Conservation (phyloP, 163 green algal species). For the Chloroidium sp. region DNA sequence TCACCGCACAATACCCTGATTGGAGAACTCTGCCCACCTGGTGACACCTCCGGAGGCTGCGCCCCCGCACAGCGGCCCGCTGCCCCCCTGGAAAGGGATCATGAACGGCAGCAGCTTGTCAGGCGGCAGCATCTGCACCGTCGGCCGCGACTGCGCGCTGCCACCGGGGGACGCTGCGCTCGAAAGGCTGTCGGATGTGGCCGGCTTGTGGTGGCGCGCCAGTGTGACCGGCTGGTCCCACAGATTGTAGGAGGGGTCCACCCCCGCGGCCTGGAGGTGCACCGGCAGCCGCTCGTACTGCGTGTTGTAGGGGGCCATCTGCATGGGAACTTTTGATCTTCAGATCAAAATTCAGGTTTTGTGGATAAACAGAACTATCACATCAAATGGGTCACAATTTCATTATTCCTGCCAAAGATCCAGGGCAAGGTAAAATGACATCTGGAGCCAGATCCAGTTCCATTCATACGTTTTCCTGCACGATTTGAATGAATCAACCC, state of each 20-base stretch:
- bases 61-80: conserved; percentile 42
- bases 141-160: background rate
- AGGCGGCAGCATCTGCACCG: conserved; percentile 49
- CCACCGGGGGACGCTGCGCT: background rate
- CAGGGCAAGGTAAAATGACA: too few relatives aligned
- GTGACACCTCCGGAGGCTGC: conserved; percentile 8
- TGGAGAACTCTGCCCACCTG: too few relatives aligned
- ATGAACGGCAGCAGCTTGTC: conserved; percentile 75
- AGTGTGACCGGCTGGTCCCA: conserved; percentile 57
- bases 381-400: too few relatives aligned
- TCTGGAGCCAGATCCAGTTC: too few relatives aligned
- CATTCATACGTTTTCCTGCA: too few relatives aligned
- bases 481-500: too few relatives aligned
- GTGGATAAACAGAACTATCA: too few relatives aligned
- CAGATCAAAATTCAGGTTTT: too few relatives aligned
- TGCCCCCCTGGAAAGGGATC: conserved; percentile 64
- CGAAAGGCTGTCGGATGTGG: conserved; percentile 22
- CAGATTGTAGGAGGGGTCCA: conserved; percentile 43
- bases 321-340: background rate
- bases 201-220: conserved; percentile 28
- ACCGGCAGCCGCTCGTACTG: conserved; percentile 56
- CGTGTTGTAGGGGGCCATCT: conserved; percentile 75
- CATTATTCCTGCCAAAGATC: too few relatives aligned
- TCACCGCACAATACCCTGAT: too few relatives aligned
- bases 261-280: conserved; percentile 42